Conservation (phyloP, 371 early-diverging fungal genomes). For the Circinella minor region DNA sequence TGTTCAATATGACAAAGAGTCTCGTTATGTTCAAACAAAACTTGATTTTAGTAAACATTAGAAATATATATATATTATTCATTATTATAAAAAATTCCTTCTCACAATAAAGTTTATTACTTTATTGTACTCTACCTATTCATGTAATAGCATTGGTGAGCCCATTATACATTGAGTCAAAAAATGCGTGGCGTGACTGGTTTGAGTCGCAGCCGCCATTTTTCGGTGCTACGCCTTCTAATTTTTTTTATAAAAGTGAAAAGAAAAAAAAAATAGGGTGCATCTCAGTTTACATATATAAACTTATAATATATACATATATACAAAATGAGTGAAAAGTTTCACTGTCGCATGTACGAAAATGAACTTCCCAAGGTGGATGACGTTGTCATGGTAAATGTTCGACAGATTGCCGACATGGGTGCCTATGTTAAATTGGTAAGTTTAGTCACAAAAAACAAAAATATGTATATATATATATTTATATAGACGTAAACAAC, state of each 20-base stretch:
- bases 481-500: no score
- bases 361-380: constrained; percentile 97
- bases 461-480: no score
- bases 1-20: constrained; percentile 26
- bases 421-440: constrained; percentile 97
- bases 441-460: neutral
- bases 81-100: no score
- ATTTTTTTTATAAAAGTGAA: no score
- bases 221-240: no score
- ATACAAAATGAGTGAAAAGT: constrained; percentile 43
- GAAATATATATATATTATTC: neutral
- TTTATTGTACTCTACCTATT: no score
- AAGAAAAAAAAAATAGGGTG: neutral
- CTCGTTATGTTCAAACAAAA: constrained; percentile 27
- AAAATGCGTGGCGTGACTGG: no score
- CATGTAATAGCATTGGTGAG: no score
- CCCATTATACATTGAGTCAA: no score
- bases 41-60: constrained; percentile 23
- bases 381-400: constrained; percentile 98
- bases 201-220: no score
- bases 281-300: neutral
- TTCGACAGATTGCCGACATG: constrained; percentile 96
- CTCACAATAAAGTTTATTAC: no score
- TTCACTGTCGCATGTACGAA: constrained; percentile 92
- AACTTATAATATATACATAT: neutral